phyloP scores from a whole-genome alignment of 2,329 filamentous ascomycete species.

The Albifimbria verrucaria region DNA sequence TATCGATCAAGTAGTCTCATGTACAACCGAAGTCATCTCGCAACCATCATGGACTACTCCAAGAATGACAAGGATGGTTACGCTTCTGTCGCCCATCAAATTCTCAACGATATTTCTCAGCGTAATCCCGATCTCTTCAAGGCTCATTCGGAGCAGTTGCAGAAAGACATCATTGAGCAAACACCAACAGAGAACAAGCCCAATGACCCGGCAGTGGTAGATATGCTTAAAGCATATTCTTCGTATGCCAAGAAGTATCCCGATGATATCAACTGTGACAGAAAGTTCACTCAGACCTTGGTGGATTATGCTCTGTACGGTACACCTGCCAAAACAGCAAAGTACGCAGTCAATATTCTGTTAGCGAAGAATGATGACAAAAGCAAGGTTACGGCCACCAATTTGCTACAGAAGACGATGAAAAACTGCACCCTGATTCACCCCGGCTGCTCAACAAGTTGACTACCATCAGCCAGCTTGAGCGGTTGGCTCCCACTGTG shows the following conservation, averaged over 20 bases:
- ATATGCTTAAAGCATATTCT: conserved; percentile 90
- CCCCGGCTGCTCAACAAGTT: conserved; percentile 74
- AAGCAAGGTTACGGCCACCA: conserved; percentile 76
- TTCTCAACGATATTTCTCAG: conserved; percentile 88
- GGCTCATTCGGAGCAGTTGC: conserved; percentile 86
- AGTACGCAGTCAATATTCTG: conserved; percentile 90
- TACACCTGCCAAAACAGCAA: conserved; percentile 76
- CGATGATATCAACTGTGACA: conserved; percentile 75
- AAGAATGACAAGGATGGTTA: conserved; percentile 78
- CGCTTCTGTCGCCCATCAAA: conserved; percentile 76
- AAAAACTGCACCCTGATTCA: conserved; percentile 68
- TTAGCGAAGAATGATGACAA: conserved; percentile 72
- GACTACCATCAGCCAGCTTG: conserved; percentile 69
- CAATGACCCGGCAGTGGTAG: conserved; percentile 74
- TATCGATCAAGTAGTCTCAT: conserved; percentile 81
- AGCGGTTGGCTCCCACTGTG: conserved; percentile 69
- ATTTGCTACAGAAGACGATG: conserved; percentile 73
- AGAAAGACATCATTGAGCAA: conserved; percentile 78
- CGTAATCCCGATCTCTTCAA: conserved; percentile 88
- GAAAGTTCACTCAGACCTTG: conserved; percentile 77
- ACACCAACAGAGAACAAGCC: conserved; percentile 66
- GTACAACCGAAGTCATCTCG: conserved; percentile 92
- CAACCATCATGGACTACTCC: conserved; percentile 83
- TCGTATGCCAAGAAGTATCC: conserved; percentile 87
- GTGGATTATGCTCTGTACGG: conserved; percentile 81